These are phyloP conservation scores for Volvariella surrecta DNA, from an alignment of 1,284 basidiomycete species.

Conservation along the genomic window DNA sequence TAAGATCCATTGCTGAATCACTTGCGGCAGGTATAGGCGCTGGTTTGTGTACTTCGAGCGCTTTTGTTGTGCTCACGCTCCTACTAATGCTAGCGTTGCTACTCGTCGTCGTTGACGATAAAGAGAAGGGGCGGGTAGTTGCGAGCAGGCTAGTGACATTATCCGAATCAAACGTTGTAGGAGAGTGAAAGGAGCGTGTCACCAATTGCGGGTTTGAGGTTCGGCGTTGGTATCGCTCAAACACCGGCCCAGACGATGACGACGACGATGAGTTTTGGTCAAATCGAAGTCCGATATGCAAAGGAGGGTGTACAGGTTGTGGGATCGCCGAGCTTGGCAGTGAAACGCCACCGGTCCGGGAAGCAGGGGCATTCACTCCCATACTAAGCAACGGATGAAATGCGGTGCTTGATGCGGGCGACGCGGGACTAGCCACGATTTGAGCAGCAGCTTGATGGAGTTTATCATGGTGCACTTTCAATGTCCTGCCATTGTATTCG, in stretches of 20 bases:
- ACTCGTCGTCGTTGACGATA: conserved; percentile 13
- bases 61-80: too few species aligned
- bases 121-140: conserved; percentile 7
- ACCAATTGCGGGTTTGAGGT: background rate
- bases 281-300: too few species aligned
- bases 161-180: conserved; percentile 9
- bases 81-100: conserved; percentile 4
- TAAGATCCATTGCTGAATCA: too few species aligned
- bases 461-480: conserved; percentile 87
- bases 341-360: too few species aligned
- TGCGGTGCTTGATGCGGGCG: conserved; percentile 12
- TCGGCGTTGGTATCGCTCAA: conserved; percentile 7
- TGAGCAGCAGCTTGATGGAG: conserved; percentile 40
- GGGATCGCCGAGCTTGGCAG: too few species aligned
- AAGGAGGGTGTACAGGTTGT: too few species aligned
- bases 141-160: conserved; percentile 9
- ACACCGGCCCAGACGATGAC: conserved; percentile 6
- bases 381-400: too few species aligned
- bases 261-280: conserved; percentile 3
- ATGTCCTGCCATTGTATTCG: conserved; percentile 76
- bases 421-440: conserved; percentile 20
- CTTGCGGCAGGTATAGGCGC: too few species aligned
- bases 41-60: too few species aligned
- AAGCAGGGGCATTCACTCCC: too few species aligned
- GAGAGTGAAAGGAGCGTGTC: conserved; percentile 6